Conservation (phyloP, 75 land plant genomes). For the Sequoia sempervirens region DNA sequence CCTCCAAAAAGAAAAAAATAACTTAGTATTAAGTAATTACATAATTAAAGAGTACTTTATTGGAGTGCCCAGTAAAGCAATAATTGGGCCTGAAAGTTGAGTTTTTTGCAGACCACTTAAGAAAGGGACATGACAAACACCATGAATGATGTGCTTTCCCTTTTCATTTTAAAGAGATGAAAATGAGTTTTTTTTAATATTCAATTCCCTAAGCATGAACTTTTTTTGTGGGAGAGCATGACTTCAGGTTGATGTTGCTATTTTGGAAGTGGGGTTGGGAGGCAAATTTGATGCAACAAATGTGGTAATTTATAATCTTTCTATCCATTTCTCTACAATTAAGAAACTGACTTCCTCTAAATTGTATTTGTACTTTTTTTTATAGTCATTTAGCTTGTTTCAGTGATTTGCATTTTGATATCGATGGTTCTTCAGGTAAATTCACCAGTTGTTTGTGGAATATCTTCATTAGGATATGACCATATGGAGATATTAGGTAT, state of each 20-base stretch:
- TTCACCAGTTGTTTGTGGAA: conserved; percentile 83
- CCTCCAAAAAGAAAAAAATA: too few species aligned
- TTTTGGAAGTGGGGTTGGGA: conserved; percentile 95
- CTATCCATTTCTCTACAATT: neutral
- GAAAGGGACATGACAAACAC: neutral
- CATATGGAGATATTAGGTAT: conserved; percentile 97
- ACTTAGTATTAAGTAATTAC: too few species aligned
- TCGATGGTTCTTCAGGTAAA: conserved; percentile 53
- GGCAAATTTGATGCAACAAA: conserved; percentile 98
- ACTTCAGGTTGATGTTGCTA: conserved; percentile 91
- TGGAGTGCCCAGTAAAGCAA: too few species aligned
- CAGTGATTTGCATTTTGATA: neutral
- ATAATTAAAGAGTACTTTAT: too few species aligned
- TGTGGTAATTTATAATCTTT: conserved; percentile 49
- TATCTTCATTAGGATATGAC: conserved; percentile 93
- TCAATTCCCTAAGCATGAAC: neutral
- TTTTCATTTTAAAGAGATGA: neutral
- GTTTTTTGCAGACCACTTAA: too few species aligned
- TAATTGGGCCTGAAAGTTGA: too few species aligned
- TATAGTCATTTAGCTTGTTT: neutral
- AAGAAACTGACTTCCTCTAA: neutral
- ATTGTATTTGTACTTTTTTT: neutral
- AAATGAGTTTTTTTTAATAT: neutral
- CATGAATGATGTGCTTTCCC: neutral
- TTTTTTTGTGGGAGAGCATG: neutral